Base-by-base conservation (phyloP, 495 filamentous ascomycete species). In the Penicillium turbatum region DNA sequence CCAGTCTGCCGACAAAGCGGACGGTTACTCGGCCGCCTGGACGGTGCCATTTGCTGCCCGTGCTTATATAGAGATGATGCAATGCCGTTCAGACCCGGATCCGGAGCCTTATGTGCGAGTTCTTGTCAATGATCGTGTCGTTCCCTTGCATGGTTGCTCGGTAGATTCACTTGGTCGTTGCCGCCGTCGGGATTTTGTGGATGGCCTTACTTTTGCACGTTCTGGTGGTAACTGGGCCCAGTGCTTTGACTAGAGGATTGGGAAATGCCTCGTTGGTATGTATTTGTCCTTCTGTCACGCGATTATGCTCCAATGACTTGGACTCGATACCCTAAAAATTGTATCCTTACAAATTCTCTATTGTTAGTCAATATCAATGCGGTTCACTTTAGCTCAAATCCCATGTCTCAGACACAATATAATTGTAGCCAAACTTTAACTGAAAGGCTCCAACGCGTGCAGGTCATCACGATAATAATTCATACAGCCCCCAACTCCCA, bases 21-120 rank as follows among this genome's bases (percentile, higher is more conserved):
- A 74, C 34, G 83, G 89, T 42, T 90, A 81, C 62, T 79, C 83
- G 19, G 81, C 87, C 0, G 71, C 81, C 11, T 90, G 87, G 87
- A 81, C 81, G 19, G 90, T 92, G 45, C 87, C 90, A 5, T 95
- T 96, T 68, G 88, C 76, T 0, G 84, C 79, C 5, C 74, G 90
- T 38, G 78, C 85, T 48, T 93, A 90, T 63, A 76, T 96, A 43
- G 90, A 96, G 79, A 88, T 89, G 78, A 86, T 95, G 87, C 63
- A 62, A 16, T 96, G 90, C 63, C 17, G 19, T 16, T 36, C 45
- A 3, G 13, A 46, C 12, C 70, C 69, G 21, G 43, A 65, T 16
- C 34, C 57, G 31, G 72, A 76, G 48, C 86, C 90, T 61, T 72
- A 84, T 42, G 87, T 96, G 6, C 76, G 90, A 10, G 78, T 92